These are phyloP conservation scores for Suillus occidentalis DNA, from an alignment of 768 basidiomycete genomes.

Conservation along the genomic window DNA sequence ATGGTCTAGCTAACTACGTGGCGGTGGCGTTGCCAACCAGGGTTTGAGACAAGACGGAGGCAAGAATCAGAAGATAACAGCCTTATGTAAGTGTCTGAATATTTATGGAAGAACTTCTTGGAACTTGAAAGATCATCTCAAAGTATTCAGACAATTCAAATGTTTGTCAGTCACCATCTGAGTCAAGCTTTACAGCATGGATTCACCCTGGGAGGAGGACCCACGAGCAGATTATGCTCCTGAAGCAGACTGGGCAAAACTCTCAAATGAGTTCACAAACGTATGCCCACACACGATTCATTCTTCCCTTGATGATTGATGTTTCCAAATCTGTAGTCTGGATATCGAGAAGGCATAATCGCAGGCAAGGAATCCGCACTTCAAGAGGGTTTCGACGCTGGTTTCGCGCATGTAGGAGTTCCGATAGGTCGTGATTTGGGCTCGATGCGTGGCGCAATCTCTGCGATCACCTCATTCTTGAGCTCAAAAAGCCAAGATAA, in stretches of 20 bases:
- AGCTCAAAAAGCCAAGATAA: slow-evolving; percentile 24
- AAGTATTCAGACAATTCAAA: not conserved
- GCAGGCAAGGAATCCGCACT: slow-evolving; percentile 86
- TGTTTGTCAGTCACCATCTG: not conserved
- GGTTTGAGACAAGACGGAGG: not conserved
- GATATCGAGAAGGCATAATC: slow-evolving; percentile 96
- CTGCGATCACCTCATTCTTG: slow-evolving; percentile 62
- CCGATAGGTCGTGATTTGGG: slow-evolving; percentile 81
- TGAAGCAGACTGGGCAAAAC: slow-evolving; percentile 66
- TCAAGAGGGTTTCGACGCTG: slow-evolving; percentile 88
- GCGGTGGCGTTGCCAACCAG: not conserved
- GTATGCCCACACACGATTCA: slow-evolving; percentile 37
- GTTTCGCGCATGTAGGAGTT: slow-evolving; percentile 70
- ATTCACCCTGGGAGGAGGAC: slow-evolving; percentile 64
- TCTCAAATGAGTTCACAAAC: slow-evolving; percentile 70
- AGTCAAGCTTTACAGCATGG: slow-evolving; percentile 16
- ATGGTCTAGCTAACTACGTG: not conserved
- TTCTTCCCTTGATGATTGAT: slow-evolving; percentile 2
- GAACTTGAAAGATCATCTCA: not conserved
- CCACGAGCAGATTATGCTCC: slow-evolving; percentile 29
- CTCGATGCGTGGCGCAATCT: slow-evolving; percentile 66
- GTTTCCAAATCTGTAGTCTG: slow-evolving; percentile 51
- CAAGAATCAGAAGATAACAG: not conserved
- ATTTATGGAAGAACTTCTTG: not conserved
- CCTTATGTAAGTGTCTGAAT: not conserved